phyloP scores from a whole-genome alignment of 2,329 filamentous ascomycete genomes.

The Colletotrichum orbiculare region DNA sequence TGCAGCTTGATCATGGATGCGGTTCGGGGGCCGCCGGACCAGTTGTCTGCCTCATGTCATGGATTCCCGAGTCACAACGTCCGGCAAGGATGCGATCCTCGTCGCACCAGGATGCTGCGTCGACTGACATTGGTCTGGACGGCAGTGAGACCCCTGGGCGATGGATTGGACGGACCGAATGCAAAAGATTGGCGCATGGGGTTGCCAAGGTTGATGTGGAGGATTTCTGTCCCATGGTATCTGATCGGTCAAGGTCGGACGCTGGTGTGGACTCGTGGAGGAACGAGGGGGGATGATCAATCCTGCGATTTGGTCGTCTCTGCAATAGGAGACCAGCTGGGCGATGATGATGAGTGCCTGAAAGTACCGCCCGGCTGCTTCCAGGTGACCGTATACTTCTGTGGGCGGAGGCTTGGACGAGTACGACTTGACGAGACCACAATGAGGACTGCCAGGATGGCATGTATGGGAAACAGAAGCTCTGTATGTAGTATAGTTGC shows the following conservation, averaged over 20 bases:
- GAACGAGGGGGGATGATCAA: conserved; percentile 18
- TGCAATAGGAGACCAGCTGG: background rate
- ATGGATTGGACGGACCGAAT: conserved; percentile 34
- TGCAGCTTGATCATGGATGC: conserved; percentile 2
- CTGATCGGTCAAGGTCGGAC: conserved; percentile 16
- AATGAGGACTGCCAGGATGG: background rate
- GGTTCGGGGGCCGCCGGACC: conserved; percentile 6
- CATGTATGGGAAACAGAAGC: conserved; percentile 6
- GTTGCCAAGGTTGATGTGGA: conserved; percentile 31
- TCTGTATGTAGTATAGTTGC: background rate
- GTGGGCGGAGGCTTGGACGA: conserved; percentile 1
- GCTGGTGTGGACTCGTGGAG: conserved; percentile 7
- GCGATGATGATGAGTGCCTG: background rate
- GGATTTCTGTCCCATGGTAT: conserved; percentile 24
- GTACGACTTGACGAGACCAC: background rate
- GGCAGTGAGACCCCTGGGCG: conserved; percentile 5
- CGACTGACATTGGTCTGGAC: conserved; percentile 31
- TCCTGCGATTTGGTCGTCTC: background rate
- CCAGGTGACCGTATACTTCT: too few species aligned
- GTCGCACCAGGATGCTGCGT: conserved; percentile 23
- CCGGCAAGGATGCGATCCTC: conserved; percentile 11
- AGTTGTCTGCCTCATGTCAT: conserved; percentile 20
- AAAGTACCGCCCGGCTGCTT: too few species aligned
- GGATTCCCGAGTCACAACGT: conserved; percentile 6
- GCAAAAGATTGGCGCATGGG: conserved; percentile 33